Evolutionary conservation across 2,329 filamentous ascomycete species (phyloP).

Genomic region (Cercospora canescens): DNA sequence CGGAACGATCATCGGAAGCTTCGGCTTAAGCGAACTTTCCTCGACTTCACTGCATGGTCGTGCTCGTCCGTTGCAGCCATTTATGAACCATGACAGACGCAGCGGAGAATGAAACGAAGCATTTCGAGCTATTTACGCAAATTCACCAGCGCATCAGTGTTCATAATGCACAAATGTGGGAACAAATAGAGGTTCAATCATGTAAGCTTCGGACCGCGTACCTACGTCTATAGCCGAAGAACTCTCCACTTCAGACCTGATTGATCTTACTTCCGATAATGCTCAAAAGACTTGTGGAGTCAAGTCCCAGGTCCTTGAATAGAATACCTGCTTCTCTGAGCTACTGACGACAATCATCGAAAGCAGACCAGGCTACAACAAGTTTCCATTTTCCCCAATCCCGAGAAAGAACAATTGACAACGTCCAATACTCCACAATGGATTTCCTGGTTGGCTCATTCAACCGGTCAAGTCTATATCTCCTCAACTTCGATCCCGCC

Average conservation of each 20-base stretch:
- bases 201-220: constrained; percentile 15
- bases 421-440: constrained; percentile 24
- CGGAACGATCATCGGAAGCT: constrained; percentile 5
- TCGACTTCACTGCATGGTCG: not conserved
- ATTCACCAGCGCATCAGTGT: not conserved
- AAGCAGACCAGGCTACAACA: not conserved
- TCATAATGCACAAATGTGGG: not conserved
- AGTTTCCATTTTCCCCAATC: not conserved
- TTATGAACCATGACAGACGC: not conserved
- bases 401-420: not conserved
- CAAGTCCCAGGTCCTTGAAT: not conserved
- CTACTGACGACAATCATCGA: not conserved
- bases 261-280: not conserved
- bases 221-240: not conserved
- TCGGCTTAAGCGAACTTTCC: not conserved
- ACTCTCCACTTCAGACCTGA: not conserved
- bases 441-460: constrained; percentile 40
- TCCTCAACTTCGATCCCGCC: constrained; percentile 33
- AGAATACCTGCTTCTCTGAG: not conserved
- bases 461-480: constrained; percentile 34
- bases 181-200: not conserved
- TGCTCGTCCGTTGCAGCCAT: too few species aligned
- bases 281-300: not conserved
- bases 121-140: not conserved
- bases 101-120: not conserved